Evolutionary conservation across 495 filamentous ascomycete species (phyloP), one percentile per base, ranked within the genome.

Genomic region (Trichoderma gamsii): DNA sequence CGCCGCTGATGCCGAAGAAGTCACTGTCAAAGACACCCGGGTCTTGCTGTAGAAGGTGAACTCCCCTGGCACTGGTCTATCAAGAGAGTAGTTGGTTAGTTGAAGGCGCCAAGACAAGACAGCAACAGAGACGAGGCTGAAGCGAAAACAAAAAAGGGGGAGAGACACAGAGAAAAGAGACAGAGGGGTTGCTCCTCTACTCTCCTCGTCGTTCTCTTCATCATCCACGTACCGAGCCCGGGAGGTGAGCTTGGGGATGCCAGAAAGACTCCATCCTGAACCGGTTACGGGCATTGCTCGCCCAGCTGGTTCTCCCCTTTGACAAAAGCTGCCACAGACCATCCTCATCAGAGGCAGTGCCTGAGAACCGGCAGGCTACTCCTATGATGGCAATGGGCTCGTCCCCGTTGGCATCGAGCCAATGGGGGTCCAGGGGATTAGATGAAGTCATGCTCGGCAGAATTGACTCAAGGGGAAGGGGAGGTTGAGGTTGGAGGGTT

Each of bases 311-410:
- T 25, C 56, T 61, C 25, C 56, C 56, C 16, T 21, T 32, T 13
- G 56, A 44, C 35, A 65, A 27, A 18, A 65, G 32, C 35, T 65
- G 63, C 63, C 63, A 65, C 4, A 65, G 41, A 15, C 63, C 41
- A 23, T 65, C 63, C 25, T 41, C n/a, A 32, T 32, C 41, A 11
- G 63, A 65, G 25, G 41, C 63, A 27, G n/a, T 44, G 9, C 63
- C 63, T 23, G 63, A 44, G 35, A 65, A 44, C 21, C 63, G 63
- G 29, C 63, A 65, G 63, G 35, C 41, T 25, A 35, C 16, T 44
- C 63, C 63, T 25, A 65, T 65, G 25, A 65, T 65, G 63, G 63
- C 63, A 44, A 65, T 65, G 63, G 63, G 63, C 18, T 65, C 63
- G 4, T 29, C 56, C 12, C 56, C 56, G 56, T 61, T 61, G 56